Conservation (phyloP, 139 green algal species). For the Picochlorum sp. region DNA sequence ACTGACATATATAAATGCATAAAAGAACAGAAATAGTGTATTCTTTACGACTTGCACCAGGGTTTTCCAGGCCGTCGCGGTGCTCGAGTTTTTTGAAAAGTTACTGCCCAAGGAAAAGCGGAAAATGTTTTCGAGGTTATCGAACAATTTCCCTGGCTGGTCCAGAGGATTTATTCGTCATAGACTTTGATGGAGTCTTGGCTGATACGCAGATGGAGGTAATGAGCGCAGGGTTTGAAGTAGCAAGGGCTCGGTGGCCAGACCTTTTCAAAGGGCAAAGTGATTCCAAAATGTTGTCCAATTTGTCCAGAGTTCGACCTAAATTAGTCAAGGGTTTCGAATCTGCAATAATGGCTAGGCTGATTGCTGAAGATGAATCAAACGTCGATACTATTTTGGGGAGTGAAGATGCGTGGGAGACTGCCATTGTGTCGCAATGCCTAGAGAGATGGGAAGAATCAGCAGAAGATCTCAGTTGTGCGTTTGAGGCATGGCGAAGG, state of each 20-base stretch:
- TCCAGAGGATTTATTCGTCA: slow-evolving; percentile 45
- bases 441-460: slow-evolving; percentile 16
- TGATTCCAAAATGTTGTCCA: neutral
- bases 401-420: slow-evolving; percentile 26
- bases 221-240: slow-evolving; percentile 18
- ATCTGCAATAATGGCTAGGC: slow-evolving; percentile 44
- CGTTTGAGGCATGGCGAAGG: slow-evolving; percentile 27
- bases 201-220: slow-evolving; percentile 56
- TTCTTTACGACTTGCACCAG: too few species aligned
- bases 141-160: too few species aligned
- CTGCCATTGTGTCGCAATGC: slow-evolving; percentile 18
- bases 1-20: too few species aligned
- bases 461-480: slow-evolving; percentile 9
- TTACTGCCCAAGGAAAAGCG: too few species aligned
- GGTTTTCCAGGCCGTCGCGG: too few species aligned
- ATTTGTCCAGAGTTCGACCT: slow-evolving; percentile 30
- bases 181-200: slow-evolving; percentile 68
- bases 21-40: too few species aligned
- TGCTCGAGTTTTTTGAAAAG: too few species aligned
- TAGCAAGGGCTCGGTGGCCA: slow-evolving; percentile 36
- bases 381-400: slow-evolving; percentile 3
- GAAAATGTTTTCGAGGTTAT: too few species aligned
- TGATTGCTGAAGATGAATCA: slow-evolving; percentile 34
- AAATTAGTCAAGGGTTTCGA: slow-evolving; percentile 53
- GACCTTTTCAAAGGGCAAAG: slow-evolving; percentile 14